Evolutionary conservation across 1,284 basidiomycete species (phyloP), one percentile per base, ranked within the genome.

Genomic region (Flammula alnicola): DNA sequence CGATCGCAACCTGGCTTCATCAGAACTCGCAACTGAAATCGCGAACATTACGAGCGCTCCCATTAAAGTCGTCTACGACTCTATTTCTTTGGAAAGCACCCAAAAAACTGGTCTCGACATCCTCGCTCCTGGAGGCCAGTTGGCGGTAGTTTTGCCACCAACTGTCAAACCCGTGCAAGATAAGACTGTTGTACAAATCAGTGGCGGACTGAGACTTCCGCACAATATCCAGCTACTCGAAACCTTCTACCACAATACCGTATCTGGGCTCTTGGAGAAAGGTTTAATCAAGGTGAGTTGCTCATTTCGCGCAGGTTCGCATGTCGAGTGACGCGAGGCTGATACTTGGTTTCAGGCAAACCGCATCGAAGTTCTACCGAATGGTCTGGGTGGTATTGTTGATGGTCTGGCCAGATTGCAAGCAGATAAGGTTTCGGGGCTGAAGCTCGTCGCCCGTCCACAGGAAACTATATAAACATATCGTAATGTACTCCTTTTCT

Each of bases 371-470:
- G 42, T 80, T 5, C 60, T 84, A 7, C 67, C 74, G 0, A 63
- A 65, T 19, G 81, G 81, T 7, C 62, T 84, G 8, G 56, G 57
- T 3, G 79, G 75, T 3, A 73, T 84, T 12, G 33, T 59, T 0
- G 70, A 54, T 12, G 81, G 77, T 0, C 56, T 84, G 41, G 63
- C 73, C 37, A 64, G 65, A 52, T 36, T 84, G 60, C 62, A 67
- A 54, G 51, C 63, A 2, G 65, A 69, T 5, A 59, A 74, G 43
- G 69, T 83, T 16, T 81, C 78, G n/a, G 79, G 73, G 3, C 60
- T 64, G 11, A 83, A 84, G 58, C 63, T 84, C 14, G 65, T 83
- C 12, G 75, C 59, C 4, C 72, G 63, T 42, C 80, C 81, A 5
- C 72, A 75, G 42, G 78, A 83, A 35, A 45, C 51, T 51, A n/a